A percentile compares a stretch with the other conserved stretches of the same genome.
phyloP scores from a whole-genome alignment of 2,329 filamentous ascomycete species.

The Monilinia fructigena region DNA sequence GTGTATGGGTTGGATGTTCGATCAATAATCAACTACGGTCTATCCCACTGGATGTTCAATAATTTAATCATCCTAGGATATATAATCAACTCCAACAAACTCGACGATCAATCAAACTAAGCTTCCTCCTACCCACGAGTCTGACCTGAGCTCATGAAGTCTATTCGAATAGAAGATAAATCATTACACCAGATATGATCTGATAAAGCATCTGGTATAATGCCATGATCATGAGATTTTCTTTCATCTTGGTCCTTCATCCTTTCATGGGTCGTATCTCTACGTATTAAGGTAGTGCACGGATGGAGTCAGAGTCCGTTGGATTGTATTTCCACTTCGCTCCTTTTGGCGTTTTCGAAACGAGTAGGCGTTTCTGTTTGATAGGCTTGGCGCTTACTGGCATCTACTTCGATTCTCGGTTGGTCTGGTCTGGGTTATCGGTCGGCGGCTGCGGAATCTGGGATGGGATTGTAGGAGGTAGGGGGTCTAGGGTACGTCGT shows the following conservation, averaged over 20 bases:
- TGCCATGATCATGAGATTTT: background rate
- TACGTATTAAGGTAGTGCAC: background rate
- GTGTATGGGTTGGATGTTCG: no score
- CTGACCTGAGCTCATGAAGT: no score
- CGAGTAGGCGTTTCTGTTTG: slow-evolving; percentile 12
- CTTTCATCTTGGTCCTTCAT: background rate
- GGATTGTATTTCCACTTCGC: slow-evolving; percentile 11
- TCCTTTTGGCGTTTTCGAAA: slow-evolving; percentile 19
- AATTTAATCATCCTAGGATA: background rate
- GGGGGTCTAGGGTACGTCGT: no score
- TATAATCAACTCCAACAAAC: slow-evolving; percentile 5
- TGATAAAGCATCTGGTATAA: background rate
- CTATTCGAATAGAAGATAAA: no score
- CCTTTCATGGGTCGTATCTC: background rate
- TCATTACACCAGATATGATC: background rate
- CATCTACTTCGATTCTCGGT: slow-evolving; percentile 6
- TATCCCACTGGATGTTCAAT: no score
- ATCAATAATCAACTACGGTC: no score
- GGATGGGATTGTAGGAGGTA: no score
- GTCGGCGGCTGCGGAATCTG: background rate
- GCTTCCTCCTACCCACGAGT: background rate
- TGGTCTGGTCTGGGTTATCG: slow-evolving; percentile 3
- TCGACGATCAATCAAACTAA: slow-evolving; percentile 3
- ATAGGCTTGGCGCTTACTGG: slow-evolving; percentile 15
- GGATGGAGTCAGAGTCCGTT: background rate